Evolutionary conservation across 768 basidiomycete species (phyloP).

Genomic region (Panaeolus cyanescens): DNA sequence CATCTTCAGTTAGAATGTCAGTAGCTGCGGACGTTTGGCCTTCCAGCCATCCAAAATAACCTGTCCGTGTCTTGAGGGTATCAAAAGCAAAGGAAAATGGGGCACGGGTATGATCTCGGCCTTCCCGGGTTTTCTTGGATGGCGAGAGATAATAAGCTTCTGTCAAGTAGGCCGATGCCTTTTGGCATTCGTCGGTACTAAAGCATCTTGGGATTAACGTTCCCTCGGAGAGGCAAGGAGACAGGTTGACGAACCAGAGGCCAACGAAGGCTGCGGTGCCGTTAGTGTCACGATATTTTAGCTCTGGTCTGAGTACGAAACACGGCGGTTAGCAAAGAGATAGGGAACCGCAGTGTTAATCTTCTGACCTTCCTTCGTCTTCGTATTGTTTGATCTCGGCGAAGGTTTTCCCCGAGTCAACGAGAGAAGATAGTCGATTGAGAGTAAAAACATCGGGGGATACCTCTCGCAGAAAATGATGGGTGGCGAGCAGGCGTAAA

Average conservation of each 20-base stretch:
- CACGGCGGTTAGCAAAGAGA: neutral
- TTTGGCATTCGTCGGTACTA: constrained; percentile 78
- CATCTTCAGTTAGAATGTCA: neutral
- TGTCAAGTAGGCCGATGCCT: constrained; percentile 74
- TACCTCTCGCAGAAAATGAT: constrained; percentile 72
- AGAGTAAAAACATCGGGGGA: constrained; percentile 72
- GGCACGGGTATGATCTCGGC: constrained; percentile 49
- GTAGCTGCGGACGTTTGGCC: constrained; percentile 33
- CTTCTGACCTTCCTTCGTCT: constrained; percentile 41
- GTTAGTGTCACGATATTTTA: constrained; percentile 67
- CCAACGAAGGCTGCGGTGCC: constrained; percentile 74
- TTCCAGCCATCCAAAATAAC: constrained; percentile 79
- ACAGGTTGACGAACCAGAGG: constrained; percentile 49
- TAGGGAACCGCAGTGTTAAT: neutral
- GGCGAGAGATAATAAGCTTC: constrained; percentile 57
- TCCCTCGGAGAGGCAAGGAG: neutral
- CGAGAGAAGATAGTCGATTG: constrained; percentile 67
- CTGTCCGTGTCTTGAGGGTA: constrained; percentile 32
- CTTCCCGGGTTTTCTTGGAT: constrained; percentile 32
- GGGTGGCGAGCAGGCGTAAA: constrained; percentile 75
- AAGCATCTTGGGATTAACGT: neutral
- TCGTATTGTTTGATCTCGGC: constrained; percentile 43
- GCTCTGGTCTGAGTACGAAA: constrained; percentile 46
- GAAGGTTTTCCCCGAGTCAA: constrained; percentile 67
- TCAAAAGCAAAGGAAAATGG: constrained; percentile 78